Percentiles rank a stretch among this genome's conserved stretches.
These are phyloP conservation scores for Panicum hallii DNA, from an alignment of 202 grass and related monocot genomes.

Conservation along the genomic window DNA sequence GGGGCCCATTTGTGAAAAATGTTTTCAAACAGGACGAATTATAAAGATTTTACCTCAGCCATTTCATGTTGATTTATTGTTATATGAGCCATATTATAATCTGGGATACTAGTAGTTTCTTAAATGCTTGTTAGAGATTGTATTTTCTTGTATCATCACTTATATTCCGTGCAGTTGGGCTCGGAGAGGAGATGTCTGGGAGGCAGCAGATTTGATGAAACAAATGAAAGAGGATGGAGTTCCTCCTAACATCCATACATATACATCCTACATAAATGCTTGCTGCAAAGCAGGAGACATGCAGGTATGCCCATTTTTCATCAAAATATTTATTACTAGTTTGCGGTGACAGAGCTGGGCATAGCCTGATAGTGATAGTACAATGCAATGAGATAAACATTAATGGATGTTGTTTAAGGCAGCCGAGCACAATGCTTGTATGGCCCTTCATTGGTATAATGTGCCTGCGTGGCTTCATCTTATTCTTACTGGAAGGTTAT, in stretches of 20 bases:
- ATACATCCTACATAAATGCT: slow-evolving; percentile 96
- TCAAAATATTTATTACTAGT: slow-evolving; percentile 36
- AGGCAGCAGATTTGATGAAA: slow-evolving; percentile 90
- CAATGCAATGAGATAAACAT: slow-evolving; percentile 7
- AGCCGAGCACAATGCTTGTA: not conserved
- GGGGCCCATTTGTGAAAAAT: slow-evolving; percentile 5
- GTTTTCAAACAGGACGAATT: not conserved
- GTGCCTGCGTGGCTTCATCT: slow-evolving; percentile 22
- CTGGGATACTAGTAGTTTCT: slow-evolving; percentile 4
- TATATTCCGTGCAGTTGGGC: slow-evolving; percentile 73
- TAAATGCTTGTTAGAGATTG: slow-evolving; percentile 3
- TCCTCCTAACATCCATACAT: slow-evolving; percentile 92
- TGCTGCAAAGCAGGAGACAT: slow-evolving; percentile 96
- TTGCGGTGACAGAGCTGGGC: slow-evolving; percentile 17
- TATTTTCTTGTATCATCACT: slow-evolving; percentile 32
- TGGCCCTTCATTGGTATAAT: not conserved
- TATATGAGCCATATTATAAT: slow-evolving; percentile 9
- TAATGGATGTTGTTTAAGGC: not conserved
- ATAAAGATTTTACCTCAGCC: not conserved
- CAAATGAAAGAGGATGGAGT: slow-evolving; percentile 97
- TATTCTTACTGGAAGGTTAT: slow-evolving; percentile 15
- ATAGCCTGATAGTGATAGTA: slow-evolving; percentile 32
- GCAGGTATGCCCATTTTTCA: slow-evolving; percentile 53
- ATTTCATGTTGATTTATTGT: slow-evolving; percentile 31
- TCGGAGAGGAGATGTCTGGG: slow-evolving; percentile 98